Evolutionary conservation across 2,329 filamentous ascomycete genomes (phyloP), one percentile per base, ranked within the genome.

Genomic region (Fusarium oxysporum): DNA sequence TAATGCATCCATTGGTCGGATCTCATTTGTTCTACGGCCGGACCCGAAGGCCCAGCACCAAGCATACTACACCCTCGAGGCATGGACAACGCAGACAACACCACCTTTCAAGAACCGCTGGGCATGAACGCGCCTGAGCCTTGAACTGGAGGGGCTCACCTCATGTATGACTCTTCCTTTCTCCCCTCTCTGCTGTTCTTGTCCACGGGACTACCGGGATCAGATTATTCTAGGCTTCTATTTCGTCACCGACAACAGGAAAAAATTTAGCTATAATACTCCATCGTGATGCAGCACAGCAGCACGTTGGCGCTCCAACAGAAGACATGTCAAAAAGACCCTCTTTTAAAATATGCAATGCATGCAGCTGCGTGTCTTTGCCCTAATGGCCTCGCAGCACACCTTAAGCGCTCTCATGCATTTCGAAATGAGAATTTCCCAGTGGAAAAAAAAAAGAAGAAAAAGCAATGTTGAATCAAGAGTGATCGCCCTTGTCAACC

Each of bases 101-200:
- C 65, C 72, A 72, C 70, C 65, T 65, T 64, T 65, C 51, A 30
- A 66, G 28, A 35, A 35, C 48, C 32, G 68, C 76, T 78, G 76
- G 76, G 76, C 74, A 78, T 74, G 71, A 74, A 78, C 64, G 76
- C 72, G 62, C 74, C 62, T 68, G 58, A 66, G 65, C 70, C 61
- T 71, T 65, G 73, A 76, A 76, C 73, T 70, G 71, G 73, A 76
- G 73, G 73, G 73, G 73, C 58, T 71, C 45, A 28, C 45, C 53
- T 35, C 41, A 33, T 40, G 12, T 59, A 74, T 77, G 74, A 76
- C 70, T 77, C 74, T 76, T 77, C 56, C 50, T 54, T 54, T 50
- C 37, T 54, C 23, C 40, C 53, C 23, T 45, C 38, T 66, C 30
- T 41, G 32, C 28, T 60, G 16, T 60, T 57, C 33, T 28, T 41